Evolutionary conservation across 2,329 filamentous ascomycete genomes (phyloP).

Genomic region (Ascochyta koolunga): DNA sequence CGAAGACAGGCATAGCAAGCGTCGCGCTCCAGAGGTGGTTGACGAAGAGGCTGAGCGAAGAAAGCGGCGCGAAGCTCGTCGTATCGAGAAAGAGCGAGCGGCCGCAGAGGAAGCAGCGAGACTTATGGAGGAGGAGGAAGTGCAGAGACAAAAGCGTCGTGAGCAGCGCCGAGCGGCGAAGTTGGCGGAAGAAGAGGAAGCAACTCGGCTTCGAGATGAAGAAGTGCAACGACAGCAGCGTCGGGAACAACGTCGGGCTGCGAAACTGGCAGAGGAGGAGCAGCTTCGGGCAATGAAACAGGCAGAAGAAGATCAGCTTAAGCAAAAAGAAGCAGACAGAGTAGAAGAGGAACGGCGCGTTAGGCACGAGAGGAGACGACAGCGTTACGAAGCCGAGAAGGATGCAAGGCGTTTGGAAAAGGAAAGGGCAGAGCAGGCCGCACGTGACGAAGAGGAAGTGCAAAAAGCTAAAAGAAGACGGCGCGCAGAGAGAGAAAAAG

Average conservation of each 20-base stretch:
- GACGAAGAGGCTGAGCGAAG: constrained; percentile 37
- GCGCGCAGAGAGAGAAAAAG: constrained; percentile 35
- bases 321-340: constrained; percentile 28
- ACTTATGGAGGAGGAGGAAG: constrained; percentile 32
- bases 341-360: constrained; percentile 36
- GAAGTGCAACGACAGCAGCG: constrained; percentile 31
- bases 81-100: constrained; percentile 33
- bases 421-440: constrained; percentile 8
- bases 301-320: constrained; percentile 29
- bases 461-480: constrained; percentile 31
- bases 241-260: constrained; percentile 37
- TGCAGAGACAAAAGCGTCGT: constrained; percentile 30
- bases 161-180: constrained; percentile 37
- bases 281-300: constrained; percentile 26
- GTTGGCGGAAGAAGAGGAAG: constrained; percentile 31
- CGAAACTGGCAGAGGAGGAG: constrained; percentile 34
- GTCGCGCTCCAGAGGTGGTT: constrained; percentile 29
- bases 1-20: constrained; percentile 39
- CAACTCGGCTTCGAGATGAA: constrained; percentile 26
- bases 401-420: constrained; percentile 5
- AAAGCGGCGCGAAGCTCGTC: constrained; percentile 37
- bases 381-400: constrained; percentile 34
- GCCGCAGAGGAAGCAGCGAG: constrained; percentile 36
- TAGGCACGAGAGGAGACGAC: constrained; percentile 34
- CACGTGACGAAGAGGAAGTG: constrained; percentile 32